These are phyloP conservation scores for Leccinellum luteum DNA, from an alignment of 768 basidiomycete species.

Conservation along the genomic window DNA sequence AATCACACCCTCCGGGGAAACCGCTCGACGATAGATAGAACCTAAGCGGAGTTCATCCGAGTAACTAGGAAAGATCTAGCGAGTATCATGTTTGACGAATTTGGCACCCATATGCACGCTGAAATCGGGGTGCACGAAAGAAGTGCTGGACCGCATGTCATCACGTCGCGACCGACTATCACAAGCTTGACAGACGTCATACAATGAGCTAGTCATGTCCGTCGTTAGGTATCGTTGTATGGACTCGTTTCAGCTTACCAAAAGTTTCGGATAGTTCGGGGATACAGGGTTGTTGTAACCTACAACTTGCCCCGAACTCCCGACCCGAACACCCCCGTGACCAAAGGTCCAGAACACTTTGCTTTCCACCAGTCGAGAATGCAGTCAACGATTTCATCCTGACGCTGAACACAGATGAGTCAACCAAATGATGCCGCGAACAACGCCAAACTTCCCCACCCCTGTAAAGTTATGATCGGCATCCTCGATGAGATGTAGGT, in stretches of 20 bases:
- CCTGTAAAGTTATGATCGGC: constrained; percentile 81
- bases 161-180: background rate
- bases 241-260: background rate
- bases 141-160: background rate
- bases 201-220: background rate
- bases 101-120: background rate
- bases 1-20: background rate
- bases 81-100: background rate
- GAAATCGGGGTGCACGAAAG: background rate
- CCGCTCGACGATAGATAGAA: background rate
- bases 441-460: constrained; percentile 26
- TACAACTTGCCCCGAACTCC: constrained; percentile 52
- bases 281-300: background rate
- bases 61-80: constrained; percentile 1
- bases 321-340: constrained; percentile 63
- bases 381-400: constrained; percentile 63
- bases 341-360: constrained; percentile 44
- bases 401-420: constrained; percentile 36
- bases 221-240: background rate
- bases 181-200: background rate
- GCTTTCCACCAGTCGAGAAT: constrained; percentile 68
- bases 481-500: constrained; percentile 63
- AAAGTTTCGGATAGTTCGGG: background rate
- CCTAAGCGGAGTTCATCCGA: constrained; percentile 1
- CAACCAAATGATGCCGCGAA: background rate